Conservation (phyloP, 345 rosid species). For the Camelina hispida region DNA sequence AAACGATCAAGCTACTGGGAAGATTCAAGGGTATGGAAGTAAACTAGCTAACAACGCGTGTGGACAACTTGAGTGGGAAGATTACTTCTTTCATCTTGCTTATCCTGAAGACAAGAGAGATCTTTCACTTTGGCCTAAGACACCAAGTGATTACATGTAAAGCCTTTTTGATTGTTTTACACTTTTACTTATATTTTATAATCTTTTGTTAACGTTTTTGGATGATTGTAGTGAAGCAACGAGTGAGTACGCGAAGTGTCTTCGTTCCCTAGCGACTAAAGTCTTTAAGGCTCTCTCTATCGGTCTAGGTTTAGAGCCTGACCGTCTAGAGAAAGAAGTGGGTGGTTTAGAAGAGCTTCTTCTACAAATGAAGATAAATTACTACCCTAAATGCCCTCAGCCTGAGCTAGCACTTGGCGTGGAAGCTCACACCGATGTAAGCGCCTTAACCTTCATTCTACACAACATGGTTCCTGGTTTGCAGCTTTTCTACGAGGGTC, state of each 20-base stretch:
- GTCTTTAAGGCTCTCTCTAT: conserved; percentile 66
- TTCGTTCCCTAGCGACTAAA: conserved; percentile 69
- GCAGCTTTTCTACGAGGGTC: conserved; percentile 78
- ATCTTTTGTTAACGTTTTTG: neutral
- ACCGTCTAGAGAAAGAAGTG: conserved; percentile 80
- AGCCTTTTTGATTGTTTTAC: conserved; percentile 37
- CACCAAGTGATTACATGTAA: conserved; percentile 76
- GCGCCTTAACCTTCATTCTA: conserved; percentile 91
- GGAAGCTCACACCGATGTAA: conserved; percentile 96
- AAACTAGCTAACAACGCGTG: conserved; percentile 89
- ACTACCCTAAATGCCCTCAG: conserved; percentile 94
- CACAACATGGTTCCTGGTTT: conserved; percentile 99
- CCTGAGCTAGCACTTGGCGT: conserved; percentile 97
- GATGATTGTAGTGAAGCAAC: conserved; percentile 63
- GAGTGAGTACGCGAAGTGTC: conserved; percentile 78
- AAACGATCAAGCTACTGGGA: conserved; percentile 78
- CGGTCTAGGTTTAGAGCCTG: conserved; percentile 83
- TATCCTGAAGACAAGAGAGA: conserved; percentile 85
- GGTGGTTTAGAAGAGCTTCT: conserved; percentile 90
- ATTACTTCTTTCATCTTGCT: conserved; percentile 85
- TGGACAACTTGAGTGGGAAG: conserved; percentile 95
- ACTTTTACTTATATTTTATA: neutral
- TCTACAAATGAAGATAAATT: conserved; percentile 90
- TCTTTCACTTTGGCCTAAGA: conserved; percentile 83
- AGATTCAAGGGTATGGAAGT: conserved; percentile 94